Conservation (phyloP, 331 rosid genomes). For the Rosa hybrid region DNA sequence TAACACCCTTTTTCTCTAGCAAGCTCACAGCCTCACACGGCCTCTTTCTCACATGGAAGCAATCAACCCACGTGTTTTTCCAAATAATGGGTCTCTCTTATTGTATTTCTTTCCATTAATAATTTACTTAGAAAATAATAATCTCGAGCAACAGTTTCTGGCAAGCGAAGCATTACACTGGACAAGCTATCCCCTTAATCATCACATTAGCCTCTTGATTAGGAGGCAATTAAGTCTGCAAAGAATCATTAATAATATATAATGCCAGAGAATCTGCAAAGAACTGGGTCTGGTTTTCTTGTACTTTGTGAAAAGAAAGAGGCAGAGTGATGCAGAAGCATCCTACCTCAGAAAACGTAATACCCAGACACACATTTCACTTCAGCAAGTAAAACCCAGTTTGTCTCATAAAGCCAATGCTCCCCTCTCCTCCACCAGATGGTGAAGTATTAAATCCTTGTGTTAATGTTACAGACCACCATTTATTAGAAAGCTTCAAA, state of each 20-base stretch:
- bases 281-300: neutral
- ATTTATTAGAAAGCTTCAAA: neutral
- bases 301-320: neutral
- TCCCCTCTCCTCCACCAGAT: neutral
- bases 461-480: neutral
- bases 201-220: neutral
- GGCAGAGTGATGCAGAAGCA: conserved; percentile 1
- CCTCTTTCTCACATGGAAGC: conserved; percentile 1
- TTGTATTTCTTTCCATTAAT: neutral
- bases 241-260: neutral
- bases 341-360: neutral
- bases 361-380: neutral
- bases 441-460: neutral
- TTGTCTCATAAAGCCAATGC: neutral
- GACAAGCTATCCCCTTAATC: neutral
- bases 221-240: neutral
- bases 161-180: neutral
- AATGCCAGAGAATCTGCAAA: conserved; percentile 14
- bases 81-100: neutral
- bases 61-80: neutral
- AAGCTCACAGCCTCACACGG: neutral
- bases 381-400: neutral
- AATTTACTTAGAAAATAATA: neutral
- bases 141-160: neutral
- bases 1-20: neutral